Conservation (phyloP, 805 yeast species). For the Peterozyma xylosa region DNA sequence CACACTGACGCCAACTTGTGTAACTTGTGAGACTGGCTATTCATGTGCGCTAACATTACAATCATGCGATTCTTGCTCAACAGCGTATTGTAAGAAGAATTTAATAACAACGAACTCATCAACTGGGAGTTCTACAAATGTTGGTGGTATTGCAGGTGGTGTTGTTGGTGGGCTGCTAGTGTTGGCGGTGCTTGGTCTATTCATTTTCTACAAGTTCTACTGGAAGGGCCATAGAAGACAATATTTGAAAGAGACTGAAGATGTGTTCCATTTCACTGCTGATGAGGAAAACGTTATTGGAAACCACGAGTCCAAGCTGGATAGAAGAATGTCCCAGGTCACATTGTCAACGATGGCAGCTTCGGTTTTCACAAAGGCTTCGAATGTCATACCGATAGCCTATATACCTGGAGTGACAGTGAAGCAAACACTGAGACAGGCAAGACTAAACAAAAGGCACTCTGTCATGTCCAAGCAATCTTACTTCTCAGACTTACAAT, state of each 20-base stretch:
- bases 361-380: constrained; percentile 68
- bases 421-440: constrained; percentile 16
- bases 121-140: constrained; percentile 8
- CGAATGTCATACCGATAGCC: constrained; percentile 85
- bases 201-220: constrained; percentile 34
- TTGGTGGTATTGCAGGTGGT: constrained; percentile 69
- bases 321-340: constrained; percentile 20
- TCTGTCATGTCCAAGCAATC: constrained; percentile 32
- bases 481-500: constrained; percentile 33
- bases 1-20: constrained; percentile 37
- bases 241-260: constrained; percentile 22
- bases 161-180: constrained; percentile 52
- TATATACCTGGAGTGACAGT: constrained; percentile 91
- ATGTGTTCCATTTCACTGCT: constrained; percentile 21
- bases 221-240: constrained; percentile 24
- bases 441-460: constrained; percentile 32
- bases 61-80: constrained; percentile 53
- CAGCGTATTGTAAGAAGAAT: constrained; percentile 34
- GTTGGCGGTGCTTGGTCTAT: constrained; percentile 26
- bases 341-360: constrained; percentile 38
- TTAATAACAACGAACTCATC: constrained; percentile 16
- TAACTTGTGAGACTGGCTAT: constrained; percentile 43
- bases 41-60: constrained; percentile 48
- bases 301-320: constrained; percentile 15
- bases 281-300: constrained; percentile 16